Evolutionary conservation across 495 filamentous ascomycete species (phyloP).

Genomic region (Lasiosphaeria ovina): DNA sequence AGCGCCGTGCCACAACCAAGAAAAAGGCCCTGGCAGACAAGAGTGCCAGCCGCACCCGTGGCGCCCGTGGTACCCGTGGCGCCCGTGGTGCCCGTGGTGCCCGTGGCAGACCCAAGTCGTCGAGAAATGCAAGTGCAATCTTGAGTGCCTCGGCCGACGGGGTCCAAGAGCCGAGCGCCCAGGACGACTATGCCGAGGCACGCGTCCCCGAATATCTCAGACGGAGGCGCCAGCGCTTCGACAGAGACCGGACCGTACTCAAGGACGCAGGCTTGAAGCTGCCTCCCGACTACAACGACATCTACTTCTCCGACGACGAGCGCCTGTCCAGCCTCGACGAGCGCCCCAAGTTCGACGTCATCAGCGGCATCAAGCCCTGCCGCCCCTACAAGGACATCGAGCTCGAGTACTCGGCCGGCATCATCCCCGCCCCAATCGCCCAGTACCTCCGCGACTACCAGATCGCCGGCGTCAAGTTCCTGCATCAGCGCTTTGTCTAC

Average conservation of each 20-base stretch:
- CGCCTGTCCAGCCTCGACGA: constrained; percentile 60
- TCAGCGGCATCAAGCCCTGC: constrained; percentile 54
- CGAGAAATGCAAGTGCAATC: constrained; percentile 15
- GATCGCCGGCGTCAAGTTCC: constrained; percentile 77
- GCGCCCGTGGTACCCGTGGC: too few relatives aligned
- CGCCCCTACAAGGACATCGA: constrained; percentile 71
- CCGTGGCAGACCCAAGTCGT: not conserved
- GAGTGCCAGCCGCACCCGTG: too few relatives aligned
- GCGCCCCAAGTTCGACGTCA: constrained; percentile 62
- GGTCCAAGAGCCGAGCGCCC: constrained; percentile 19
- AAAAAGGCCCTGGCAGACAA: constrained; percentile 1
- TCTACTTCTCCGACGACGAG: constrained; percentile 89
- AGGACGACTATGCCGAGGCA: constrained; percentile 30
- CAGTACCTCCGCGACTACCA: constrained; percentile 94
- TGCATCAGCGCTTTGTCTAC: constrained; percentile 88
- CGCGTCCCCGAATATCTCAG: constrained; percentile 46
- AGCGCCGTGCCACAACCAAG: constrained; percentile 22
- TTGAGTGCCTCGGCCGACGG: constrained; percentile 7
- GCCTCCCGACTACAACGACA: constrained; percentile 74
- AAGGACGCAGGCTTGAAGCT: constrained; percentile 68
- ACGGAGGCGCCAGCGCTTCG: constrained; percentile 57
- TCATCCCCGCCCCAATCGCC: constrained; percentile 87
- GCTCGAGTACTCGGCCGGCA: constrained; percentile 70
- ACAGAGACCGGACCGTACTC: constrained; percentile 54
- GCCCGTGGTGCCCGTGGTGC: not conserved